A percentile compares a stretch with the other conserved stretches of the same genome.
These are phyloP conservation scores for Tricholoma bakamatsutake DNA, from an alignment of 768 basidiomycete genomes.

Conservation along the genomic window DNA sequence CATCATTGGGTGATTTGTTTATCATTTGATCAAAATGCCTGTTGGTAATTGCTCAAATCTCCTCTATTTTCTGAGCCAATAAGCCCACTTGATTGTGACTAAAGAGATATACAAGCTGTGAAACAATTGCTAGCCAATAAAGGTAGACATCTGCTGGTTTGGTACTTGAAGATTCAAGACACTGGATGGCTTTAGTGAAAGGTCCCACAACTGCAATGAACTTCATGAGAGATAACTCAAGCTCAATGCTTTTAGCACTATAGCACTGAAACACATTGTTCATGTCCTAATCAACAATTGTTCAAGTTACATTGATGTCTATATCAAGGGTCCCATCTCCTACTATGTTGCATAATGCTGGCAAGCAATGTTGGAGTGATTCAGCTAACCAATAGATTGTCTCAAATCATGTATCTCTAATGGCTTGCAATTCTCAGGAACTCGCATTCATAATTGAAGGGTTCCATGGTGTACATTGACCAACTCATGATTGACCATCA, in stretches of 20 bases:
- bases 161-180: not conserved
- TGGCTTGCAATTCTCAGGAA: not conserved
- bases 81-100: not conserved
- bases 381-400: not conserved
- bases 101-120: not conserved
- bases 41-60: not conserved
- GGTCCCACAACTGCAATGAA: not conserved
- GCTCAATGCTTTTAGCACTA: not conserved
- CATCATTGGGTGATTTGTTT: not conserved
- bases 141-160: not conserved
- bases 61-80: not conserved
- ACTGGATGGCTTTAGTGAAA: not conserved
- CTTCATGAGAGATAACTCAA: not conserved
- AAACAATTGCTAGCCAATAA: not conserved
- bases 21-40: not conserved
- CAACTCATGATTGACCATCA: not conserved
- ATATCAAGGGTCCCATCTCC: not conserved
- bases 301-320: not conserved
- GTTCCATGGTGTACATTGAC: not conserved
- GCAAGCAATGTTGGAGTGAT: not conserved
- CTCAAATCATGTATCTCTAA: not conserved
- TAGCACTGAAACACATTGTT: not conserved
- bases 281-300: not conserved
- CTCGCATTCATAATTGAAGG: not conserved
- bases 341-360: not conserved